Base-by-base conservation (phyloP, 306 rosid genomes). In the Crotalaria pallida region DNA sequence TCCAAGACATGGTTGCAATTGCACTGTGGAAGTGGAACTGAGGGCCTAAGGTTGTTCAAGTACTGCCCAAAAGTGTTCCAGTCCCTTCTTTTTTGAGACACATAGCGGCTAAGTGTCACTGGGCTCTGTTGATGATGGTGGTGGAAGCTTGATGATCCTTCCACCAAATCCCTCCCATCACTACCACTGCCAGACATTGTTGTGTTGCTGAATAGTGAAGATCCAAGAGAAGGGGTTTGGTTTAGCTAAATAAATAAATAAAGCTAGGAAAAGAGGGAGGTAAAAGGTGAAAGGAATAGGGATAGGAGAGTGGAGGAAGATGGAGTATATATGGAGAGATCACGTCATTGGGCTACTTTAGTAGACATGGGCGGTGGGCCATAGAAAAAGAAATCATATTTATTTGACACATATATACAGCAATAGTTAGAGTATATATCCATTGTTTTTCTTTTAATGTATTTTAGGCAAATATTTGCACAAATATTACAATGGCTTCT, bases 61-160 rank as follows among this genome's bases (percentile, higher is more conserved):
- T 87, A 94, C 76, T 94, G 99, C 1, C 97, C 94, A 23, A 94
- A 94, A 3, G 99, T 94, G 88, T 94, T 94, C 99, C 99, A 91
- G 75, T 94, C 99, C 61, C 99, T 83, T 69, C 97, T 73, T 79
- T 94, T 94, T 55, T 94, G 98, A 0, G 97, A 94, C 71, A 90
- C 98, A 8, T 94, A 94, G 22, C 98, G 89, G 82, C 98, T 94
- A 0, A 88, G 97, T 0, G 96, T 83, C 2, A 74, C 69, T 10
- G 79, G 69, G 7, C 73, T 66, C 60, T 77, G 83, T 8, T 57
- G 68, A 10, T 69, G 77, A 0, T 58, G 69, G 5, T 48, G 26
- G 3, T 79, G 47, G 50, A 65, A 66, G 41, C 40, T 67, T 4
- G 89, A 77, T 1, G 96, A 86, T 50, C 90, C 94, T 33, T 78